Conservation (phyloP, 2,329 filamentous ascomycete genomes). For the Talaromyces sp. region DNA sequence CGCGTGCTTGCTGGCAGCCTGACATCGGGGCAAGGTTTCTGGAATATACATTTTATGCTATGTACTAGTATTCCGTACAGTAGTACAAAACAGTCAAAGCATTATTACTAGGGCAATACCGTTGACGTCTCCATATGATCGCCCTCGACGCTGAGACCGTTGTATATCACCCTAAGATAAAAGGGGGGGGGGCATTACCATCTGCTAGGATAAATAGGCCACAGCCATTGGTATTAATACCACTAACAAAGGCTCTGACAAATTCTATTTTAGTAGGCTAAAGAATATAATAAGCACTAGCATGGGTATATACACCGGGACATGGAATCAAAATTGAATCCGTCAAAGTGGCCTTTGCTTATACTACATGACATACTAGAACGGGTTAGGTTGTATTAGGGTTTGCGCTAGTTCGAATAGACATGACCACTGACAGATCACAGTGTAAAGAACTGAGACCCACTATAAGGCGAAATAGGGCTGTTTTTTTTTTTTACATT, state of each 20-base stretch:
- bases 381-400: too few relatives aligned
- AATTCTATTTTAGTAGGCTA: too few relatives aligned
- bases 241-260: too few relatives aligned
- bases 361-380: not conserved
- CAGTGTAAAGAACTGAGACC: not conserved
- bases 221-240: not conserved
- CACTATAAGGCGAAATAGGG: not conserved
- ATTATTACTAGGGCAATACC: not conserved
- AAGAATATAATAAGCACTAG: not conserved
- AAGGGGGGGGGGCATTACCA: too few relatives aligned
- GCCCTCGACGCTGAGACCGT: not conserved
- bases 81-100: not conserved
- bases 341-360: not conserved
- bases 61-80: too few relatives aligned
- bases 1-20: not conserved
- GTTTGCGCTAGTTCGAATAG: not conserved
- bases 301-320: not conserved
- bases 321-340: not conserved
- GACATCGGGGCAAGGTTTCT: not conserved
- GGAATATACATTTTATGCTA: not conserved
- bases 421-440: not conserved
- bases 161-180: not conserved
- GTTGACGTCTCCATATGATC: not conserved
- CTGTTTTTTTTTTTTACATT: not conserved
- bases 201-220: not conserved